These are phyloP conservation scores for Quercus lobata DNA, from an alignment of 331 rosid species.

Conservation along the genomic window DNA sequence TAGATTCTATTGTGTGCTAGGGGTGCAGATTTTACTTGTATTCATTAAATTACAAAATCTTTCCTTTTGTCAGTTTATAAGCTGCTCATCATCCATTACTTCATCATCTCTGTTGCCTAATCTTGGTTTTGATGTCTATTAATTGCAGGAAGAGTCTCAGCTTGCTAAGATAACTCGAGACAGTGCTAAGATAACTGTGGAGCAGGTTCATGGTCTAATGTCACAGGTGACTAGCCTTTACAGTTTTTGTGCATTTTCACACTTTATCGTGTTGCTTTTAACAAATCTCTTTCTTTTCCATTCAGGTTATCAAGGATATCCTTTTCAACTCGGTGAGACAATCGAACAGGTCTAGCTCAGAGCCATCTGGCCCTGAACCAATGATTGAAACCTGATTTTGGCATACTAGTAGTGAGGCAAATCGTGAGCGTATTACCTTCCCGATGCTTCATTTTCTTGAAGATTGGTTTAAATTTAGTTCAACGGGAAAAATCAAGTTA, in stretches of 20 bases:
- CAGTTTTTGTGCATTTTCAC: neutral
- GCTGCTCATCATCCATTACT: neutral
- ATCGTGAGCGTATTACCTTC: constrained; percentile 6
- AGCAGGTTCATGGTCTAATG: constrained; percentile 95
- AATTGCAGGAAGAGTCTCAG: constrained; percentile 80
- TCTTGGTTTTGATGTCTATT: constrained; percentile 7
- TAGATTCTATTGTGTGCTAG: no score
- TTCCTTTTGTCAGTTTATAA: neutral
- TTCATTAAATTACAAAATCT: neutral
- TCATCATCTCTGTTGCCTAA: neutral
- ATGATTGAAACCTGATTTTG: constrained; percentile 80
- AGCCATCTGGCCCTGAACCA: constrained; percentile 81
- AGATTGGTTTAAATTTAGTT: neutral
- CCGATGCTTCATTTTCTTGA: neutral
- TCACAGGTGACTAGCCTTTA: constrained; percentile 63
- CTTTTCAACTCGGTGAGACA: constrained; percentile 79
- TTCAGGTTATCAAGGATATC: constrained; percentile 86
- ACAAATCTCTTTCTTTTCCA: neutral
- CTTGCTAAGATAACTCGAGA: constrained; percentile 91
- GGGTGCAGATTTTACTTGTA: no score
- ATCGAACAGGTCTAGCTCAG: constrained; percentile 52
- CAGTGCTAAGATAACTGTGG: constrained; percentile 92
- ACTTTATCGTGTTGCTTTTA: neutral
- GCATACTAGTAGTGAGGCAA: constrained; percentile 5
- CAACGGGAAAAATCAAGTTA: neutral